These are phyloP conservation scores for Triticum timopheevii DNA, from an alignment of 176 grass and related monocot genomes.

Conservation along the genomic window DNA sequence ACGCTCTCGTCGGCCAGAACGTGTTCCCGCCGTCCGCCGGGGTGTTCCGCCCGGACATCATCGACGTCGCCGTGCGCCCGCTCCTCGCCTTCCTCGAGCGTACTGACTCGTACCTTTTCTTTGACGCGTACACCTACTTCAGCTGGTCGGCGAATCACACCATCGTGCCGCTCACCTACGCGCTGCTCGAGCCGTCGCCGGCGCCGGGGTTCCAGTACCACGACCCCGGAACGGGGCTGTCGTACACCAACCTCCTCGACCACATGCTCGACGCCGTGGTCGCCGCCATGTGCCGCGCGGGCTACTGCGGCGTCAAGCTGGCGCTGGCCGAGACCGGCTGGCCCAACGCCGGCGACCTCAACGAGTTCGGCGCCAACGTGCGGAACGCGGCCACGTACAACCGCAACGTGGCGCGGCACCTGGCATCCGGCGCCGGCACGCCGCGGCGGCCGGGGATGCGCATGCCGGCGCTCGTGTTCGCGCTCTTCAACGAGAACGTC, in stretches of 20 bases:
- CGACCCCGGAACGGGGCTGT: slow-evolving; percentile 36
- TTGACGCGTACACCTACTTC: slow-evolving; percentile 63
- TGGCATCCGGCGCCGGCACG: slow-evolving; percentile 44
- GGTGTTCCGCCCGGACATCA: slow-evolving; percentile 51
- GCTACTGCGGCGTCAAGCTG: slow-evolving; percentile 6
- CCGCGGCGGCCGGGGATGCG: slow-evolving; percentile 40
- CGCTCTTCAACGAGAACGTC: slow-evolving; percentile 72
- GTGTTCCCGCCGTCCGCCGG: slow-evolving; percentile 57
- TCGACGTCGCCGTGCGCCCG: slow-evolving; percentile 38
- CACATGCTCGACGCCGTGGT: slow-evolving; percentile 64
- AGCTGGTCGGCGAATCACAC: slow-evolving; percentile 48
- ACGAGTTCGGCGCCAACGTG: slow-evolving; percentile 63
- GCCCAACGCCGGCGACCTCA: slow-evolving; percentile 53
- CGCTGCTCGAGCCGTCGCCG: slow-evolving; percentile 37
- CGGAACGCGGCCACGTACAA: slow-evolving; percentile 70
- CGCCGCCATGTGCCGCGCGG: slow-evolving; percentile 42
- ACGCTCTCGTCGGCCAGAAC: slow-evolving; percentile 39
- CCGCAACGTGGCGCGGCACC: slow-evolving; percentile 53
- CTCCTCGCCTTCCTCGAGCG: slow-evolving; percentile 48
- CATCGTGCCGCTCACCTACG: slow-evolving; percentile 51
- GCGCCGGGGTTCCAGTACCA: slow-evolving; percentile 27
- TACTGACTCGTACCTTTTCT: slow-evolving; percentile 54
- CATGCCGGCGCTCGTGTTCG: slow-evolving; percentile 57
- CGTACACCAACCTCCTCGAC: slow-evolving; percentile 58
- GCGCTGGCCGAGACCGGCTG: slow-evolving; percentile 44